A percentile compares a stretch with the other conserved stretches of the same genome.
These are phyloP conservation scores for Trypethelium eluteriae DNA, from an alignment of 495 filamentous ascomycete species.

Conservation along the genomic window DNA sequence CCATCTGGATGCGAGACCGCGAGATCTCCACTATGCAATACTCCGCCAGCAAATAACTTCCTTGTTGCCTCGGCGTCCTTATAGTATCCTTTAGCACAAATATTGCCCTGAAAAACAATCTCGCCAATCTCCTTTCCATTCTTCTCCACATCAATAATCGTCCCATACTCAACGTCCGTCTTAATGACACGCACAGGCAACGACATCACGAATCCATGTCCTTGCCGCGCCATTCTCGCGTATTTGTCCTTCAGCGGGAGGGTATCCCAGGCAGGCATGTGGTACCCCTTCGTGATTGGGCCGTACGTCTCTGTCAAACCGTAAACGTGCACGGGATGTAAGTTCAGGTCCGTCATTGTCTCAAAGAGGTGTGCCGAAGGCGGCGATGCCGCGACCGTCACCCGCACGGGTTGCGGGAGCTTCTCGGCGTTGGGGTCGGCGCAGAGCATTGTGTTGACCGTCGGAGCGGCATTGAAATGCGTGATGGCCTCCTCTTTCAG, in stretches of 20 bases:
- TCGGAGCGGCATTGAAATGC: slow-evolving; percentile 93
- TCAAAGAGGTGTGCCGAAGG: slow-evolving; percentile 84
- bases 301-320: slow-evolving; percentile 94
- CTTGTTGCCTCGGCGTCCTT: slow-evolving; percentile 80
- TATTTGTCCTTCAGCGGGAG: slow-evolving; percentile 68
- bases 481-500: slow-evolving; percentile 78
- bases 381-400: slow-evolving; percentile 88
- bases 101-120: slow-evolving; percentile 84
- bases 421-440: slow-evolving; percentile 59
- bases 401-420: slow-evolving; percentile 64
- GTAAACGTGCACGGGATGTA: slow-evolving; percentile 90
- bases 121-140: slow-evolving; percentile 90
- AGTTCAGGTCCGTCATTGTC: slow-evolving; percentile 80
- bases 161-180: slow-evolving; percentile 58
- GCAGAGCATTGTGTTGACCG: slow-evolving; percentile 91
- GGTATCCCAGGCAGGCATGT: slow-evolving; percentile 70
- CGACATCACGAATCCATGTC: slow-evolving; percentile 84
- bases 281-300: slow-evolving; percentile 89
- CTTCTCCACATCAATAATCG: slow-evolving; percentile 64
- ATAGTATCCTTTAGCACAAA: slow-evolving; percentile 85
- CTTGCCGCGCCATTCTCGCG: slow-evolving; percentile 79
- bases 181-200: slow-evolving; percentile 78
- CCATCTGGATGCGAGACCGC: slow-evolving; percentile 90
- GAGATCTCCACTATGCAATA: slow-evolving; percentile 80
- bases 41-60: slow-evolving; percentile 83